phyloP scores from a whole-genome alignment of 2,329 filamentous ascomycete genomes.

The Trichoderma sp. region DNA sequence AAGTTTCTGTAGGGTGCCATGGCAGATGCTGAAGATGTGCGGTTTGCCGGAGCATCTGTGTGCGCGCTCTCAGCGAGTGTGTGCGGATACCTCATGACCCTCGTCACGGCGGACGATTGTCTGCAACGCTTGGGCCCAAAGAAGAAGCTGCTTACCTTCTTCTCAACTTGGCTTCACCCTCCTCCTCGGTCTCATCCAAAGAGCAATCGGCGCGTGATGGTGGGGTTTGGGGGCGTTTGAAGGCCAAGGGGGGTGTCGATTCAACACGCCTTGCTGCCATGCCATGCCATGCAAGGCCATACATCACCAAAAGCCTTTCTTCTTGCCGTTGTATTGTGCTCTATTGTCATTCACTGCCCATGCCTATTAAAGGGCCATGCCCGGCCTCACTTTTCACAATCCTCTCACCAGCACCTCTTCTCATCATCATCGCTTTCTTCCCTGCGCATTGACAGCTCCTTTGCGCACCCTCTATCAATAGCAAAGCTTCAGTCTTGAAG shows the following conservation, averaged over 20 bases:
- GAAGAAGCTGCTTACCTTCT: conserved; percentile 18
- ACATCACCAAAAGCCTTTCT: neutral
- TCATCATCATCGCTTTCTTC: conserved; percentile 2
- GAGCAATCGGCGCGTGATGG: conserved; percentile 22
- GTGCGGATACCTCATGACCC: conserved; percentile 19
- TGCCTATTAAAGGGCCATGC: conserved; percentile 20
- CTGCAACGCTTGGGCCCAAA: conserved; percentile 18
- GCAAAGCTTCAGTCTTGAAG: conserved; percentile 9
- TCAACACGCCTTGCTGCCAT: conserved; percentile 6
- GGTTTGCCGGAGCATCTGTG: conserved; percentile 14
- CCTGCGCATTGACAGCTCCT: neutral
- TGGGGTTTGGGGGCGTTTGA: conserved; percentile 13
- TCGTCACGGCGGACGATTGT: conserved; percentile 16
- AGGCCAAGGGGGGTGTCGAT: conserved; percentile 11
- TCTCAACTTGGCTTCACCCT: conserved; percentile 17
- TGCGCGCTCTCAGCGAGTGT: conserved; percentile 8
- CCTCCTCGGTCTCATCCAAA: conserved; percentile 21
- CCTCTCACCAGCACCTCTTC: conserved; percentile 11
- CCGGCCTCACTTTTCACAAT: conserved; percentile 12
- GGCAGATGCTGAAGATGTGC: neutral
- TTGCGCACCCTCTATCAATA: conserved; percentile 10
- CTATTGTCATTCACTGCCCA: conserved; percentile 18
- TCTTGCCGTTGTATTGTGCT: neutral
- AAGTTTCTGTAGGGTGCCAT: neutral
- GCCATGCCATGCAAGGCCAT: neutral